Evolutionary conservation across 2,329 filamentous ascomycete genomes (phyloP).

Genomic region (Blastomyces emzantsi): DNA sequence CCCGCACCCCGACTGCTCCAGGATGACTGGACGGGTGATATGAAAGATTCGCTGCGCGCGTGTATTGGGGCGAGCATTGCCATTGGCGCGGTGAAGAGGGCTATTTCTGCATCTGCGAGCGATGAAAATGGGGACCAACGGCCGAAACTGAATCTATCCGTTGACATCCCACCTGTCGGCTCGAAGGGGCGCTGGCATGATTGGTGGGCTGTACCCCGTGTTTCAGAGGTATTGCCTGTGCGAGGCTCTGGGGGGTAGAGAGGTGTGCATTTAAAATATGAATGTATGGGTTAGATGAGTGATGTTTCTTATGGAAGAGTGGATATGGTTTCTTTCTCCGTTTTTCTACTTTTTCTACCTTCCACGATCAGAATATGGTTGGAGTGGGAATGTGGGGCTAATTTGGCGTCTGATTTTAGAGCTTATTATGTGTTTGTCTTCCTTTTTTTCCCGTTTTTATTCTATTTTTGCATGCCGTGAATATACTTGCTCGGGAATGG

Average conservation of each 20-base stretch:
- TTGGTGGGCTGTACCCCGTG: conserved; percentile 38
- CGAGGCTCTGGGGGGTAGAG: neutral
- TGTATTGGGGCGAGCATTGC: conserved; percentile 62
- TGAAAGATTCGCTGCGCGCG: conserved; percentile 56
- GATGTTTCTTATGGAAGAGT: too few relatives aligned
- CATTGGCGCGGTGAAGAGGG: conserved; percentile 52
- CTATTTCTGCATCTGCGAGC: conserved; percentile 24
- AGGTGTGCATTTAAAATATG: neutral
- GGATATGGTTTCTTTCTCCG: too few relatives aligned
- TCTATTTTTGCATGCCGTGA: too few relatives aligned
- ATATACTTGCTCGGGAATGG: too few relatives aligned
- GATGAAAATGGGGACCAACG: conserved; percentile 6
- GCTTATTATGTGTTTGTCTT: neutral
- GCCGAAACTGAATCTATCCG: conserved; percentile 22
- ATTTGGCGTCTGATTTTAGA: neutral
- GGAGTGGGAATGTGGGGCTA: neutral
- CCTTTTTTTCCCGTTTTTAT: too few relatives aligned
- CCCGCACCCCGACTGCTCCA: conserved; percentile 27
- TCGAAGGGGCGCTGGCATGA: conserved; percentile 37
- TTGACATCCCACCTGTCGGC: conserved; percentile 32
- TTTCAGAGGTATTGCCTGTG: conserved; percentile 19
- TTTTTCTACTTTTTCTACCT: too few relatives aligned
- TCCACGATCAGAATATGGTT: neutral
- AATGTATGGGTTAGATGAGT: neutral
- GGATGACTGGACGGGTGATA: conserved; percentile 52